Base-by-base conservation (phyloP, 148 eudicot genomes). In the Simmondsia chinensis region DNA sequence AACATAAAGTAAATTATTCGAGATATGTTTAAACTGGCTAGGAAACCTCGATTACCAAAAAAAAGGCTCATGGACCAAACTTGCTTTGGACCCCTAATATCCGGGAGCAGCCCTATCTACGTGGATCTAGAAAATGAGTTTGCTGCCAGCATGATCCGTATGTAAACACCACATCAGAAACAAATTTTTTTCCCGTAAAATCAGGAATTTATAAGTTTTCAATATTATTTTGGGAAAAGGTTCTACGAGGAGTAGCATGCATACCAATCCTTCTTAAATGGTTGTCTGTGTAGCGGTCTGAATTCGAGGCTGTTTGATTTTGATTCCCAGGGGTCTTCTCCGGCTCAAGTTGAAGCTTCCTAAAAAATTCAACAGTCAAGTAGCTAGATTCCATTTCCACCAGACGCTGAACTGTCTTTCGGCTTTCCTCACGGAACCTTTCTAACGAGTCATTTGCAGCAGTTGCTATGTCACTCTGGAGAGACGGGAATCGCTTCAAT, bases 321-420 rank as follows among this genome's bases (percentile, higher is more conserved):
- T 64, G 52, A 27, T 55, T 60, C 37, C 57, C 68, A 11, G 56
- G 20, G 25, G 32, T 61, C 64, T 79, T 86, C 49, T 91, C 99
- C 19, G 86, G 79, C 52, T 93, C 99, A 35, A 66, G 56, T 31
- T 82, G 88, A 59, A 93, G 76, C 61, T 93, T 93, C 31, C 99
- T 61, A 61, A 93, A 93, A 57, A 86, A 93, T 13, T 93, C 99
- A 11, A 86, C 99, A 4, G 99, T 93, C 52, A 93, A 65, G 58
- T 93, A 93, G 33, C 81, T 61, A 25, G 99, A 93, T 66, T 93
- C 99, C 99, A 82, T 82, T 69, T 93, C 99, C 53, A 93, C 99
- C 48, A 93, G 63, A 62, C 99, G 73, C 56, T 56, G 12, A 64
- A 86, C 91, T 30, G 99, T 79, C 56, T 56, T 82, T 26, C 99